Evolutionary conservation across 352 stramenopile genomes (phyloP), one percentile per base, ranked within the genome.

Genomic region (Phytophthora pseudosyringae): DNA sequence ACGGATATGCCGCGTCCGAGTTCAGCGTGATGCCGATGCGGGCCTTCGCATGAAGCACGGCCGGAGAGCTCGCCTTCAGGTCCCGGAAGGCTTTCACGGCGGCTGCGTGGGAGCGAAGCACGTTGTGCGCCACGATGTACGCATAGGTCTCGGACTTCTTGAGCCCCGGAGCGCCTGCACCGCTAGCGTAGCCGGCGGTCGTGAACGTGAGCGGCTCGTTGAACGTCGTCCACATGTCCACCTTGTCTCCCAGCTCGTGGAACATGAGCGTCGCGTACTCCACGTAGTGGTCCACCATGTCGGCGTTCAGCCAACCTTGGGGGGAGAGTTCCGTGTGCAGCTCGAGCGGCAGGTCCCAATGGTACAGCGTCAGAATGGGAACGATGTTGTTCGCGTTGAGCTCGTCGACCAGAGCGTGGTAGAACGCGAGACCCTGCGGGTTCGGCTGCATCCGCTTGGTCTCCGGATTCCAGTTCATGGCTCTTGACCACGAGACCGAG

Each of bases 341-440:
- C 32, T 77, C 70, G 25, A 94, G 73, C 7, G 97, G 97, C 11
- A 99, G 62, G 74, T 99, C 97, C 95, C 95, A 99, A 78, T 99
- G 97, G 69, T 98, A 99, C n/a, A 99, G 69, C 10, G 95, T 99
- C 16, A 98, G 65, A 33, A 97, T 88, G n/a, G 97, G 94, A 44
- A 87, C 77, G 51, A 99, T 96, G 59, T 83, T 76, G 49, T 82
- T 72, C 2, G 49, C 67, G 5, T 83, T 41, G 3, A 99, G 75
- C 29, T 80, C 71, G 70, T 98, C 86, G 55, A 98, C 90, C 1
- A 99, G 39, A 13, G 79, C 65, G 67, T 97, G 89, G 80, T 99
- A 99, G 81, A 98, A 98, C 1, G 74, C 75, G 39, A 99, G 80
- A 9, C 95, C 95, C 12, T 80, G 69, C 11, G 81, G 67, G 71